phyloP scores from a whole-genome alignment of 805 yeast genomes.

The Candida saitoana region DNA sequence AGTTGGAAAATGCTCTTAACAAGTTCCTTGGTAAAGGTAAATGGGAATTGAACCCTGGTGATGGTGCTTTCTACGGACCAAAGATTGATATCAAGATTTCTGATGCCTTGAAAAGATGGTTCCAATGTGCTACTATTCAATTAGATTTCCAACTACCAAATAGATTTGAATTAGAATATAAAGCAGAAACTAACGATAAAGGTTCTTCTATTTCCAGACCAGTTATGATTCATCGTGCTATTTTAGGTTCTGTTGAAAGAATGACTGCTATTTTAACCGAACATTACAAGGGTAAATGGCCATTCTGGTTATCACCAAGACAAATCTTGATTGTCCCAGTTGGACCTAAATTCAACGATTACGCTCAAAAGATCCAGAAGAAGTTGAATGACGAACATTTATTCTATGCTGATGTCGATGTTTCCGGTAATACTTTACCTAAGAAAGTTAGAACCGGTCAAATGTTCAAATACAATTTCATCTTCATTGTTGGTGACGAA shows the following conservation, averaged over 20 bases:
- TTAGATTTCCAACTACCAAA: slow-evolving; percentile 96
- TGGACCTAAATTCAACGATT: slow-evolving; percentile 87
- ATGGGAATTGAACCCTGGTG: slow-evolving; percentile 96
- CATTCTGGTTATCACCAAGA: slow-evolving; percentile 99
- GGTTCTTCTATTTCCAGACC: slow-evolving; percentile 71
- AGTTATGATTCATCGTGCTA: slow-evolving; percentile 99
- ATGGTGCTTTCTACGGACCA: slow-evolving; percentile 95
- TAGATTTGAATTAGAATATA: slow-evolving; percentile 87
- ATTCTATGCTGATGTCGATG: slow-evolving; percentile 88
- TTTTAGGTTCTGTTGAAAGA: slow-evolving; percentile 96
- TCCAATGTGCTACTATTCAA: slow-evolving; percentile 98
- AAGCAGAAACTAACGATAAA: slow-evolving; percentile 55
- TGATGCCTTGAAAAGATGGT: slow-evolving; percentile 94
- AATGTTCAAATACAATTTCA: slow-evolving; percentile 88
- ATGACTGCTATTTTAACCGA: slow-evolving; percentile 98
- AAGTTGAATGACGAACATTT: slow-evolving; percentile 60
- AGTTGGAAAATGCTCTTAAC: slow-evolving; percentile 77
- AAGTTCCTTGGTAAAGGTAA: slow-evolving; percentile 71
- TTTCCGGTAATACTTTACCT: slow-evolving; percentile 92
- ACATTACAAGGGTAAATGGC: slow-evolving; percentile 99
- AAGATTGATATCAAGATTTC: slow-evolving; percentile 95
- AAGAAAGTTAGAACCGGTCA: slow-evolving; percentile 98
- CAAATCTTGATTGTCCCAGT: slow-evolving; percentile 96
- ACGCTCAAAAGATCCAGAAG: slow-evolving; percentile 79
- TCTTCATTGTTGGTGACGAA: slow-evolving; percentile 95